Percentiles rank a stretch among this genome's conserved stretches.
Evolutionary conservation across 805 yeast genomes (phyloP).

Genomic region (Candida dajiaensis): DNA sequence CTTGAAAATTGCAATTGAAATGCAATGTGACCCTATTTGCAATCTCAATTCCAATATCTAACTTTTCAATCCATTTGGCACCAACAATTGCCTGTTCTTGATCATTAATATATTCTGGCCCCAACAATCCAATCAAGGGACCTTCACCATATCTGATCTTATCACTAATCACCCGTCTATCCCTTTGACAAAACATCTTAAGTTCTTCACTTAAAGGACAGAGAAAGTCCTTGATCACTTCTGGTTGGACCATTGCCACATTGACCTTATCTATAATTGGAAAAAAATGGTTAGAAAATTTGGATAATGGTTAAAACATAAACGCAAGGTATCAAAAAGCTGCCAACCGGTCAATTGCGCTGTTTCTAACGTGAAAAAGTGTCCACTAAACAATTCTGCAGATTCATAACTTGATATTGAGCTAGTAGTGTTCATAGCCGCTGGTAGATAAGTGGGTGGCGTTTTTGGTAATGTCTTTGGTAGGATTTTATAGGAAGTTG

Average conservation of each 20-base stretch:
- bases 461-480: neutral
- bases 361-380: neutral
- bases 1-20: neutral
- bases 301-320: too few species aligned
- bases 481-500: too few species aligned
- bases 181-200: too few species aligned
- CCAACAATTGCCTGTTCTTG: neutral
- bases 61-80: neutral
- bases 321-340: neutral
- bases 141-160: neutral
- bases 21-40: neutral
- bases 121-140: neutral
- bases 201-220: neutral
- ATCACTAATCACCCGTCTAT: neutral
- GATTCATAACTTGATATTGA: neutral
- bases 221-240: constrained; percentile 3
- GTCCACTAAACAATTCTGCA: neutral
- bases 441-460: neutral
- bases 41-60: neutral
- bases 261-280: neutral
- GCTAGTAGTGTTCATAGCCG: neutral
- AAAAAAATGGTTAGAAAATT: neutral
- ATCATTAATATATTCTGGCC: neutral
- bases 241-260: constrained; percentile 2
- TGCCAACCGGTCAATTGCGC: neutral